Evolutionary conservation across 345 rosid species (phyloP).

Genomic region (Lumnitzera littorea): DNA sequence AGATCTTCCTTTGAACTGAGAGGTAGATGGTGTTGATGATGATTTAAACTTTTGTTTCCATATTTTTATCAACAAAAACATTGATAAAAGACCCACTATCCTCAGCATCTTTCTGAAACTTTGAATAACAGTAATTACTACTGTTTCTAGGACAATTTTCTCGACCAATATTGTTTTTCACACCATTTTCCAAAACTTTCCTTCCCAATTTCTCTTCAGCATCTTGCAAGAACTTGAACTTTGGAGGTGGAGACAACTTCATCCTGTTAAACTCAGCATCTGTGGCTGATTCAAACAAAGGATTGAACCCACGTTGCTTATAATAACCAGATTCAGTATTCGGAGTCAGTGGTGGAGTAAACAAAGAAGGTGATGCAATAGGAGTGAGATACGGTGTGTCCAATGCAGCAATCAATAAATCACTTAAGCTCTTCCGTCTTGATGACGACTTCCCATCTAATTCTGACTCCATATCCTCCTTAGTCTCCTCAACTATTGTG

Average conservation of each 20-base stretch:
- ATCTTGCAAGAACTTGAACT: constrained; percentile 85
- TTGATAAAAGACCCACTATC: constrained; percentile 51
- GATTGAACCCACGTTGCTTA: constrained; percentile 37
- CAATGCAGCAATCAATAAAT: constrained; percentile 42
- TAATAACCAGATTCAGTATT: constrained; percentile 19
- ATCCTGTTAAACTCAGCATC: constrained; percentile 75
- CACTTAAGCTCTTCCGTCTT: constrained; percentile 60
- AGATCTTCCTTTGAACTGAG: constrained; percentile 23
- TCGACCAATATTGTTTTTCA: constrained; percentile 6
- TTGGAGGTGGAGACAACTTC: constrained; percentile 76
- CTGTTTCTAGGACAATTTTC: constrained; percentile 11
- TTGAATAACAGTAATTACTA: constrained; percentile 15
- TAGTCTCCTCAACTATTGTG: constrained; percentile 80
- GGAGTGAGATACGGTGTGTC: constrained; percentile 94
- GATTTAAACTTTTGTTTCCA: constrained; percentile 21
- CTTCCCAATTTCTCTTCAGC: constrained; percentile 83
- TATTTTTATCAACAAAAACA: constrained; percentile 39
- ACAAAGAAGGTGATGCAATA: constrained; percentile 76
- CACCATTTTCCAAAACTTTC: constrained; percentile 33
- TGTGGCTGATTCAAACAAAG: constrained; percentile 45
- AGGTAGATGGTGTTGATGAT: constrained; percentile 12
- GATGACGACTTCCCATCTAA: constrained; percentile 47
- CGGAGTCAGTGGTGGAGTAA: constrained; percentile 92
- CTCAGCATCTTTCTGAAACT: constrained; percentile 22
- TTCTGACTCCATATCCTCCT: constrained; percentile 80